Percentiles rank a stretch among this genome's conserved stretches.
Conservation (phyloP, 2,329 filamentous ascomycete genomes). For the Penicillium sp. region DNA sequence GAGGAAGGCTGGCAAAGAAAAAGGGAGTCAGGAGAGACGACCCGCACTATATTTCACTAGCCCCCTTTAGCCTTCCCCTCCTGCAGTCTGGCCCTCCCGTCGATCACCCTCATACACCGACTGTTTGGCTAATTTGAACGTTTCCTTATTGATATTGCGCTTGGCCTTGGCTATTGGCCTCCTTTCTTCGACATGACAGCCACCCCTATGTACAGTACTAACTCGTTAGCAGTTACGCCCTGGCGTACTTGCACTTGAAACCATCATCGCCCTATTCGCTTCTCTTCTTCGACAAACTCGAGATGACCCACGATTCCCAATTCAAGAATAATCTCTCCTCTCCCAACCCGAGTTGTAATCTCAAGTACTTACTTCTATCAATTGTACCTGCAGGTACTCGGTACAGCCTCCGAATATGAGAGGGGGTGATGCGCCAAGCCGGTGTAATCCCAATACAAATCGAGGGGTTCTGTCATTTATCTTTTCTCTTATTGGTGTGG, state of each 20-base stretch:
- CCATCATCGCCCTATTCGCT: too few species aligned
- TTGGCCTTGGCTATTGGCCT: background rate
- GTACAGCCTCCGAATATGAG: background rate
- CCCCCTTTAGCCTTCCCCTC: constrained; percentile 21
- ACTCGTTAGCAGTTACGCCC: too few species aligned
- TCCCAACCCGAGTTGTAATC: too few species aligned
- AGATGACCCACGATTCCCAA: too few species aligned
- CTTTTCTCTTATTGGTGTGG: background rate
- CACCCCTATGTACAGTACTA: too few species aligned
- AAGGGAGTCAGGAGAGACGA: constrained; percentile 10
- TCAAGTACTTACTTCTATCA: too few species aligned
- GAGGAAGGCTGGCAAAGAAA: background rate
- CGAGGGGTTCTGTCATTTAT: background rate
- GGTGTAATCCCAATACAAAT: background rate
- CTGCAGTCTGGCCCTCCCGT: constrained; percentile 29
- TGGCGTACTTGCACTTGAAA: too few species aligned
- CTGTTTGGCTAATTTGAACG: constrained; percentile 14
- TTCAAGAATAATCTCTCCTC: too few species aligned
- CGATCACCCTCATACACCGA: constrained; percentile 35
- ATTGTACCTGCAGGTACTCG: background rate
- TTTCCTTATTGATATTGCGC: background rate
- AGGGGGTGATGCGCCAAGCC: background rate
- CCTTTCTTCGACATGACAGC: too few species aligned
- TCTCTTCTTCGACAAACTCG: too few species aligned
- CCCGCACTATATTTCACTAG: constrained; percentile 24